Evolutionary conservation across 2,329 filamentous ascomycete species (phyloP).

Genomic region (Fonsecaea pugnacius): DNA sequence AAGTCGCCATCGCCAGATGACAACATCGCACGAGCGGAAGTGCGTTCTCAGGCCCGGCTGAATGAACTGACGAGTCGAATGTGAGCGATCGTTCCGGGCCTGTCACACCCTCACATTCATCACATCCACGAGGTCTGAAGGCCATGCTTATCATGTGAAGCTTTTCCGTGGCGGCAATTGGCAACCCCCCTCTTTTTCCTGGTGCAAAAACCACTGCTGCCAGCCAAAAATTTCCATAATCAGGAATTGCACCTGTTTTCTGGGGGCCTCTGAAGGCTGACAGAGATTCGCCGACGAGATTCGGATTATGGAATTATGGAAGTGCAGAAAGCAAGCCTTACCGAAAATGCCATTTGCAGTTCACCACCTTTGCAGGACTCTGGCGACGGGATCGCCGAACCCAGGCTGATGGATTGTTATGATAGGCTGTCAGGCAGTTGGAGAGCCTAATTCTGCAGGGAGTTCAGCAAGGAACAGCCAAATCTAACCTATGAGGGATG

Average conservation of each 20-base stretch:
- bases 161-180: not conserved
- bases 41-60: not conserved
- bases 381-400: slow-evolving; percentile 12
- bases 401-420: not conserved
- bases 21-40: not conserved
- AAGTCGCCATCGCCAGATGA: not conserved
- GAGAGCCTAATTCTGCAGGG: not conserved
- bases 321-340: not conserved
- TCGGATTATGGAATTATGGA: slow-evolving; percentile 34
- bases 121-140: not conserved
- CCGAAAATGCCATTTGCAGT: slow-evolving; percentile 6
- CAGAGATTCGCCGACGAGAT: not conserved
- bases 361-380: slow-evolving; percentile 9
- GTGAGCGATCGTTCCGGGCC: not conserved
- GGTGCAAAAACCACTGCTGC: not conserved
- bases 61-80: not conserved
- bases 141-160: not conserved
- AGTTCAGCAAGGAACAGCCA: not conserved
- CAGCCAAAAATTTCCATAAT: not conserved
- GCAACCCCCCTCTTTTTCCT: not conserved
- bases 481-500: not conserved
- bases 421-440: not conserved
- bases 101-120: not conserved
- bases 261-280: not conserved
- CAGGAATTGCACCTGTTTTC: not conserved